phyloP scores from a whole-genome alignment of 2,329 filamentous ascomycete genomes.

The Cryphonectria carpinicola region DNA sequence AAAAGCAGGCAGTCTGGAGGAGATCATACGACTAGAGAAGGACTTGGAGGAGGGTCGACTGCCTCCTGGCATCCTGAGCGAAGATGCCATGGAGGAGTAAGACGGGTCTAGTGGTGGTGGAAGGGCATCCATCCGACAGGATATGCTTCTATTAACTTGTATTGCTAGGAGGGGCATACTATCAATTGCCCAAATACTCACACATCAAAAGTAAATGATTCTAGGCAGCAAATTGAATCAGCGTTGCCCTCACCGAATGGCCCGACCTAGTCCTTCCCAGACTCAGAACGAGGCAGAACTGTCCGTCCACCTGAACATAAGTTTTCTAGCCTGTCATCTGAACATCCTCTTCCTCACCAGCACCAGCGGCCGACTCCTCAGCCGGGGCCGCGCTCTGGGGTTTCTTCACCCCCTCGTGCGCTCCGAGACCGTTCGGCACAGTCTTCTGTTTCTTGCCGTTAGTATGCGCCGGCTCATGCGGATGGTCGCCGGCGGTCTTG shows the following conservation, averaged over 20 bases:
- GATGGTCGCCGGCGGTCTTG: constrained; percentile 37
- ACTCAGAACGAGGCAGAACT: not conserved
- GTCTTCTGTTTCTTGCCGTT: constrained; percentile 46
- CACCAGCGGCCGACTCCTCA: constrained; percentile 14
- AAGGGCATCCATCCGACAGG: not conserved
- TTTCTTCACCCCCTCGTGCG: constrained; percentile 33
- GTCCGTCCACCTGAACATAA: not conserved
- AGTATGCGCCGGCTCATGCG: constrained; percentile 30
- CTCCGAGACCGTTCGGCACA: constrained; percentile 36
- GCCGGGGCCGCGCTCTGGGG: constrained; percentile 45
- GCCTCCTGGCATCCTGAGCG: constrained; percentile 66
- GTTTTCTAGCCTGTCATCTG: constrained; percentile 54
- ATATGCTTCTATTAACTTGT: not conserved
- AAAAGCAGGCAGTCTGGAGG: constrained; percentile 85
- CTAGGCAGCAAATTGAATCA: not conserved
- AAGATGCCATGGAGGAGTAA: constrained; percentile 66
- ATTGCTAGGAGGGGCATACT: constrained; percentile 1
- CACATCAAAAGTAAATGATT: not conserved
- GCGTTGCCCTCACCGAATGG: not conserved
- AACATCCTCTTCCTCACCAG: constrained; percentile 52
- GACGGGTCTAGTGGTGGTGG: constrained; percentile 54
- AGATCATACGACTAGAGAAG: constrained; percentile 89
- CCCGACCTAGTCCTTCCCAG: not conserved
- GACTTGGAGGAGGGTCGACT: constrained; percentile 87
- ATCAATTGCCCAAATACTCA: not conserved